Conservation (phyloP, 192 early-diverging fungal species). For the Umbelopsis sp. region DNA sequence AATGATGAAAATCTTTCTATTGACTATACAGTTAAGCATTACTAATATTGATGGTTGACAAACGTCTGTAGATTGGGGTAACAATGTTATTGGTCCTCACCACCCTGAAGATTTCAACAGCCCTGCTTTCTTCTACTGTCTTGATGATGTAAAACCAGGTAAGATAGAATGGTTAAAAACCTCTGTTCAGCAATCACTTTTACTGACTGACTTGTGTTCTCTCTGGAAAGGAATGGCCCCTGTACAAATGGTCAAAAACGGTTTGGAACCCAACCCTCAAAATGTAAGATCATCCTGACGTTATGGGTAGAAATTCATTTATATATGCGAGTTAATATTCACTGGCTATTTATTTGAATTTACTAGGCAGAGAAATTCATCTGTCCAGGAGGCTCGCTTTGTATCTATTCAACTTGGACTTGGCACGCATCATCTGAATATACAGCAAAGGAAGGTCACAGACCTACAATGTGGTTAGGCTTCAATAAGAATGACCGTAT, state of each 20-base stretch:
- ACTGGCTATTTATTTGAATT: not conserved
- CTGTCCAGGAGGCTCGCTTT: not conserved
- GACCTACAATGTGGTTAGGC: constrained; percentile 10
- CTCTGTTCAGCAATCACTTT: too few species aligned
- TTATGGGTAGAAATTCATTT: not conserved
- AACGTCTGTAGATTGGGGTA: not conserved
- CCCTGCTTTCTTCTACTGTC: constrained; percentile 13
- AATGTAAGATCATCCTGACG: not conserved
- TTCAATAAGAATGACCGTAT: constrained; percentile 4
- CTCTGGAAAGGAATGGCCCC: not conserved
- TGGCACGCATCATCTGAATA: constrained; percentile 6
- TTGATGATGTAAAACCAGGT: constrained; percentile 11
- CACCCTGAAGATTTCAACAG: not conserved
- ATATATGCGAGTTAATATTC: not conserved
- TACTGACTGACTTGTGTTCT: too few species aligned
- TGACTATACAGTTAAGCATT: not conserved
- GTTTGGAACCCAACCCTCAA: constrained; percentile 4
- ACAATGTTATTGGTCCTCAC: not conserved
- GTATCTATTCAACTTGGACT: constrained; percentile 15
- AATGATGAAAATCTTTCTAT: not conserved
- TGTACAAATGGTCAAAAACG: constrained; percentile 13
- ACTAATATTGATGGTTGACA: not conserved
- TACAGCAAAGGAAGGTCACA: not conserved
- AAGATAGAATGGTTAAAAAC: not conserved
- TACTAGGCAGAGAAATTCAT: not conserved